Percentiles rank a stretch among this genome's conserved stretches.
Conservation (phyloP, 495 filamentous ascomycete species). For the Aspergillus incahuasiensis region DNA sequence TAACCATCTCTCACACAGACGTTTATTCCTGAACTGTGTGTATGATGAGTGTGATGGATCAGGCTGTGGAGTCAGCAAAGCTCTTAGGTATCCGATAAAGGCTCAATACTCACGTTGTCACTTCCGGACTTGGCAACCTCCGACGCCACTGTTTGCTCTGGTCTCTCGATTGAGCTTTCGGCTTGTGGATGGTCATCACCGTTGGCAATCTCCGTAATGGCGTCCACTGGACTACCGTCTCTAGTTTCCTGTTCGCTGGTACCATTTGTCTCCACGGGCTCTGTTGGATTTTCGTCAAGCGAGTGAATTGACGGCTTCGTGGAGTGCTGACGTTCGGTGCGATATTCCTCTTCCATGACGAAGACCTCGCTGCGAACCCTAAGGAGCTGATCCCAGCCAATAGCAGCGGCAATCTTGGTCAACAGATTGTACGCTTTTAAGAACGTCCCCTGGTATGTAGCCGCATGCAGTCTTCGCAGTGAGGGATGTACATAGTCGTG, state of each 20-base stretch:
- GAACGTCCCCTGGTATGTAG: conserved; percentile 88
- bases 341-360: conserved; percentile 99
- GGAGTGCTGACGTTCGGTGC: conserved; percentile 78
- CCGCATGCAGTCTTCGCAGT: conserved; percentile 79
- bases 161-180: conserved; percentile 62
- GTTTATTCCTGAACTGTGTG: conserved; percentile 85
- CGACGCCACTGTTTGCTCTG: conserved; percentile 74
- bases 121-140: conserved; percentile 74
- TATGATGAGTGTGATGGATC: conserved; percentile 49
- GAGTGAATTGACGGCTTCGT: conserved; percentile 20
- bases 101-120: conserved; percentile 61
- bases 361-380: conserved; percentile 94
- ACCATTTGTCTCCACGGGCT: conserved; percentile 39
- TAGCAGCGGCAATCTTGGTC: conserved; percentile 89
- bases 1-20: conserved; percentile 94
- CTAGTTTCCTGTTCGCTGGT: conserved; percentile 32
- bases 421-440: conserved; percentile 89
- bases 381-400: conserved; percentile 94
- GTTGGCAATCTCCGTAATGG: conserved; percentile 25
- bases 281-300: conserved; percentile 8
- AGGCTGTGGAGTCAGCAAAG: conserved; percentile 26
- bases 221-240: conserved; percentile 29
- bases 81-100: background rate
- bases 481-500: conserved; percentile 83
- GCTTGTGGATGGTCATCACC: conserved; percentile 34